Evolutionary conservation across 106 monocot species (phyloP), one percentile per base, ranked within the genome.

Genomic region (Ottelia alismoides): DNA sequence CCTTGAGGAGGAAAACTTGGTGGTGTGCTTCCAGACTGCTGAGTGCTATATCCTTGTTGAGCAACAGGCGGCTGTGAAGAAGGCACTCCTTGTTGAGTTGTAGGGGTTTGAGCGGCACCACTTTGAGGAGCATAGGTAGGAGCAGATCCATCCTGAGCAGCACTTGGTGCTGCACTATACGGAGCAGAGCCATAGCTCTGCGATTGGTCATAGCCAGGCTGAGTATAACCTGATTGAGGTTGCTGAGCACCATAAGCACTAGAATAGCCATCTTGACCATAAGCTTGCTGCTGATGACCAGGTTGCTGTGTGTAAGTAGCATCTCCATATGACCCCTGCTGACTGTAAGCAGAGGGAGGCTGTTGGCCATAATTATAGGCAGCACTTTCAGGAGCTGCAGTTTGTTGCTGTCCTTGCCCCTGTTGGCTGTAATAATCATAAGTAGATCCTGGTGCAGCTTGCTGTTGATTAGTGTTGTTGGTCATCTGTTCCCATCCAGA

Each of bases 341-440:
- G 1, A 23, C 22, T 45, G 31, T 69, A 69, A 25, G 18, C 29
- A 3, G 68, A 28, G 28, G 59, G n/a, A 47, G 46, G 68, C 45
- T 27, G 40, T 28, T 69, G 60, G 21, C 68, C 60, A 45, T 69
- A 62, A 48, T 50, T 63, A 29, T 57, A 48, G 28, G 46, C 57
- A 16, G 52, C 27, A 25, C 20, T 25, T 23, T 71, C 63, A 2
- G 45, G 11, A 7, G 63, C 22, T 9, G 70, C 30, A 24, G 61
- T 46, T 28, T 51, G 61, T 25, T 45, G 60, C 28, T 58, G 68
- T 28, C 24, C 1, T 44, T 58, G 58, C 4, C 50, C 30, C 40
- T 61, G 62, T 57, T 63, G 71, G 23, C 51, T 70, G 62, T 70
- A 62, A 26, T 69, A 69, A 55, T 70, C 70, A 30, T 70, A 62